Base-by-base conservation (phyloP, 2,329 filamentous ascomycete genomes). In the Colletotrichum ledebouriae region DNA sequence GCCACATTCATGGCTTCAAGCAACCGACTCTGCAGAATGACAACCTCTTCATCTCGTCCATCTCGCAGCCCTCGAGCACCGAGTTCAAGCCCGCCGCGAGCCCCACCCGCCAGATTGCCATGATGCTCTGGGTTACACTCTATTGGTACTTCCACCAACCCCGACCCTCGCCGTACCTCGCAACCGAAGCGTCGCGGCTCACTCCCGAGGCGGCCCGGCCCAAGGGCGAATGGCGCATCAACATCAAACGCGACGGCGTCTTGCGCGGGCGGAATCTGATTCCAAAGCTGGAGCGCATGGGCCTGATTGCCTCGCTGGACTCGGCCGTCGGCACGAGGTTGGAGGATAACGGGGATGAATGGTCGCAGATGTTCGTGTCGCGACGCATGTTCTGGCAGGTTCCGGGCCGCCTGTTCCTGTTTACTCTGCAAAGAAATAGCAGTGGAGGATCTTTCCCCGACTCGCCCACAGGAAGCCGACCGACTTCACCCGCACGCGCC, bases 141-240 rank as follows among this genome's bases (percentile, higher is more conserved):
- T 97, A 94, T 83, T 98, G 95, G 95, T 98, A 98, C 83, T 98
- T 98, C 74, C 94, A 98, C 80, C 93, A 97, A 78, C 86, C 89
- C 1, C 86, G 91, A 73, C 95, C 95, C 0, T 83, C 86, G 22
- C 84, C 87, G 0, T 86, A 88, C 57, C 76, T 96, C 39, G 84
- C 85, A 17, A 92, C 88, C 6, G 82, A 88, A 5, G 83, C 87
- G 0, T 92, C 90, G 1, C 86, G 85, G 71, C 77, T 84, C 65
- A 95, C 94, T 0, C 91, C 92, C 0, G 82, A 87, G 17, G 77
- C 80, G 5, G 95, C 92, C 5, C 90, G 88, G 71, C 95, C 95
- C 2, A 90, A 88, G 71, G 94, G 92, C 37, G 93, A 97, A 67
- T 98, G 95, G 95, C 86, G 88, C 63, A 91, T 98, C 73, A 90